Percentiles rank a stretch among this genome's conserved stretches.
Conservation (phyloP, 768 basidiomycete genomes). For the Termitomyces sp. region DNA sequence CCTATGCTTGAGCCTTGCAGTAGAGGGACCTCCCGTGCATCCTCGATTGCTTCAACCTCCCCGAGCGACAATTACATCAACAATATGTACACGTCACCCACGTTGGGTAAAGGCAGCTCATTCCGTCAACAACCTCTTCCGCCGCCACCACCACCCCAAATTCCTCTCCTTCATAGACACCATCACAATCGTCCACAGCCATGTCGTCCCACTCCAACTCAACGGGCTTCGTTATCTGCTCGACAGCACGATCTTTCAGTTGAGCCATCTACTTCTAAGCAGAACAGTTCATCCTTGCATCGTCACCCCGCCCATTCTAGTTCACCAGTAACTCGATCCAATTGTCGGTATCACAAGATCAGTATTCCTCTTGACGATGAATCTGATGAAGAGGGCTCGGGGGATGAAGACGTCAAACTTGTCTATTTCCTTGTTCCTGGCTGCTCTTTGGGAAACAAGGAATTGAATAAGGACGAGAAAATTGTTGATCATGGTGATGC, state of each 20-base stretch:
- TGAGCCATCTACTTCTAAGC: conserved; percentile 13
- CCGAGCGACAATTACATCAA: conserved; percentile 21
- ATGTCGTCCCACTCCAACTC: conserved; percentile 17
- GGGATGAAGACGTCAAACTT: conserved; percentile 44
- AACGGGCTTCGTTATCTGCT: conserved; percentile 9
- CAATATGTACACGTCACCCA: conserved; percentile 23
- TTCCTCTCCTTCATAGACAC: conserved; percentile 20
- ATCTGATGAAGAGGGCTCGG: conserved; percentile 6
- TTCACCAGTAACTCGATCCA: conserved; percentile 59
- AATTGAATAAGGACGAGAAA: conserved; percentile 53
- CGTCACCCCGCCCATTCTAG: conserved; percentile 20
- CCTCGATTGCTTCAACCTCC: conserved; percentile 42
- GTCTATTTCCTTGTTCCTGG: conserved; percentile 66
- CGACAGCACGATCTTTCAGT: conserved; percentile 11
- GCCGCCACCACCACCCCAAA: conserved; percentile 12
- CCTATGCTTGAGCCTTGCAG: conserved; percentile 25
- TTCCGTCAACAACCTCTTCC: conserved; percentile 12
- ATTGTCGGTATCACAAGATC: conserved; percentile 67
- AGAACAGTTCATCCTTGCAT: conserved; percentile 10
- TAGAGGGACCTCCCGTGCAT: conserved; percentile 33
- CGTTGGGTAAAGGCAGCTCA: conserved; percentile 20
- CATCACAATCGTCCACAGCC: conserved; percentile 30
- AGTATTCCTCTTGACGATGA: conserved; percentile 38
- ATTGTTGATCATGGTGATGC: conserved; percentile 60
- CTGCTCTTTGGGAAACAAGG: conserved; percentile 52